Percentiles rank a stretch among this genome's conserved stretches.
Evolutionary conservation across 805 yeast species (phyloP).

Genomic region (Candida namnaoensis): DNA sequence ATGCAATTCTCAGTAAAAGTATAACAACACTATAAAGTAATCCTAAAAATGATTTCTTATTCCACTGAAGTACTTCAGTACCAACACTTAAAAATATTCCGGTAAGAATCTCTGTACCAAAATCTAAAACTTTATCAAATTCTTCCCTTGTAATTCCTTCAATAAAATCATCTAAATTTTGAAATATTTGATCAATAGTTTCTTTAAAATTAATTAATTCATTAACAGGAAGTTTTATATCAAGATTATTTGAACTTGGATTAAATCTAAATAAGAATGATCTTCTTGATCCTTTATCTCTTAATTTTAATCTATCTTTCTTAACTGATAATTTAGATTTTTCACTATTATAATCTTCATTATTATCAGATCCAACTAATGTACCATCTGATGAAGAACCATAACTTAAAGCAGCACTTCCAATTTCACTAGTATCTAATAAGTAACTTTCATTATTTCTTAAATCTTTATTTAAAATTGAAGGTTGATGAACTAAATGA

Average conservation of each 20-base stretch:
- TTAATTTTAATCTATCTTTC: not conserved
- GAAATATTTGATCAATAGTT: not conserved
- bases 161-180: not conserved
- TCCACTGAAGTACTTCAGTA: not conserved
- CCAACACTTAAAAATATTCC: not conserved
- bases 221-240: not conserved
- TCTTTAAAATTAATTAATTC: not conserved
- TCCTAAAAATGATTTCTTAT: not conserved
- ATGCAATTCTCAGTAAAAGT: not conserved
- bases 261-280: not conserved
- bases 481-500: too few species aligned
- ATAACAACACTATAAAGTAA: not conserved
- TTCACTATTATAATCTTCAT: too few species aligned
- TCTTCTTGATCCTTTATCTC: not conserved
- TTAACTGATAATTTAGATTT: not conserved
- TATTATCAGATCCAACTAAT: not conserved
- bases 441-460: not conserved
- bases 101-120: not conserved
- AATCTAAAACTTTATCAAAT: not conserved
- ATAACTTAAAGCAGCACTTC: conserved; percentile 1
- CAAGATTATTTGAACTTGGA: not conserved
- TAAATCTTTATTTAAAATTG: not conserved
- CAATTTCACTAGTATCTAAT: not conserved
- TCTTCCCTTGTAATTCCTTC: not conserved
- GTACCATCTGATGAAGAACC: conserved; percentile 5